Evolutionary conservation across 495 filamentous ascomycete genomes (phyloP), one percentile per base, ranked within the genome.

Genomic region (Aspergillus biplanus): DNA sequence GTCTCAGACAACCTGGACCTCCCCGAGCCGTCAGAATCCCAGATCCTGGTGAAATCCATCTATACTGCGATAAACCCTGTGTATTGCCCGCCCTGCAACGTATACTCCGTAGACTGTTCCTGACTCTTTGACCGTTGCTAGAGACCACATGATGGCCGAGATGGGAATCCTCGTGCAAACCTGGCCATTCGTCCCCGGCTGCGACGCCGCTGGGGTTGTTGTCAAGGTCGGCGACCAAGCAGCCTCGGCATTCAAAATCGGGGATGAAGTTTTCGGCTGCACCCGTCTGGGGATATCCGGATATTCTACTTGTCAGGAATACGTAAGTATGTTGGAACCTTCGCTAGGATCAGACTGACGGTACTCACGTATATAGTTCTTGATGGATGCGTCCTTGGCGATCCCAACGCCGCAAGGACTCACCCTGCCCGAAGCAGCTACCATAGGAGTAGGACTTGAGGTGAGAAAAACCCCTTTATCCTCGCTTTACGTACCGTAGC

Each of bases 251-350:
- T 50, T 50, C 47, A 50, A 50, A 31, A 31, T 50, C 21, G 47
- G 47, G n/a, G 47, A 50, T 50, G 47, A 50, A 50, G 47, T 50
- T 18, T 50, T n/a, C 27, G 47, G 47, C 4, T 50, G 47, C 27
- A 50, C 47, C 27, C n/a, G 47, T 18, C 16, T 50, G 6, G 47
- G 47, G 7, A 27, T 50, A 1, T 21, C 18, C 9, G 47, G 47
- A 7, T 50, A 50, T 27, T 50, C 47, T 9, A 50, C 47, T 18
- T 27, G 47, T 27, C 47, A 50, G 47, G 47, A 50, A 49, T 49
- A 49, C 18, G 46, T 49, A 21, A 15, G 46, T 44, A n/a, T 12
- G 39, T n/a, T 44, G 4, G 39, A 44, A n/a, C n/a, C n/a, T n/a
- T n/a, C 16, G 1, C n/a, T 7, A 7, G 21, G 21, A 1, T 21